Evolutionary conservation across 345 rosid genomes (phyloP), one percentile per base, ranked within the genome.

Genomic region (Ceriops zippeliana): DNA sequence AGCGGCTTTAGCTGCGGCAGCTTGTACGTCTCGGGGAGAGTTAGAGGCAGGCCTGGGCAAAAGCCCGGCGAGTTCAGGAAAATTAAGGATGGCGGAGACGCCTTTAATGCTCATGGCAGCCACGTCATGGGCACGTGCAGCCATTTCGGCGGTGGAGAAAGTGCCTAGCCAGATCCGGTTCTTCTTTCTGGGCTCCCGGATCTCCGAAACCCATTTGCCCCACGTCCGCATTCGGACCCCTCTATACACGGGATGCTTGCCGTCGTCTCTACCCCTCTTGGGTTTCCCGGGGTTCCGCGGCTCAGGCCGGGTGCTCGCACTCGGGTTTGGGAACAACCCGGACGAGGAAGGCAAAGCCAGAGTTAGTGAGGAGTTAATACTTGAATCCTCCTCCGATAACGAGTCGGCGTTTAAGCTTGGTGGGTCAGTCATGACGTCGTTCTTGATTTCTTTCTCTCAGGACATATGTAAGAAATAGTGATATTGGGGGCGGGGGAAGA

Each of bases 121-220:
- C 10, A 90, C 98, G 84, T 93, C 98, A 21, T 93, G 98, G 0
- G 98, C 98, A 62, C 98, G 97, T 34, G 98, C 98, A 2, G 98
- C 98, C 97, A 90, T 90, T 77, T 93, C 96, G 0, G 98, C 80
- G 7, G 93, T 89, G 30, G 91, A 73, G 86, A 93, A 93, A 9
- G 98, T 93, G 4, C 98, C 98, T 1, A 93, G 89, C 98, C 98
- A 93, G 91, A 93, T 93, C 80, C 98, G 84, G 75, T 75, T 89
- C 75, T 93, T 93, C 81, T 93, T 93, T 58, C 97, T 80, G 30
- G 98, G 98, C 79, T 93, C 92, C 19, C 98, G 84, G 84, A 93
- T 93, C 89, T 93, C 98, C 28, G 98, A 93, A 28, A 93, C 98
- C 98, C 98, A 93, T 72, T 93, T 93, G 5, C 98, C 98, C 97